Percentiles rank a stretch among this genome's conserved stretches.
These are phyloP conservation scores for Cystofilobasidium macerans DNA, from an alignment of 768 basidiomycete species.

Conservation along the genomic window DNA sequence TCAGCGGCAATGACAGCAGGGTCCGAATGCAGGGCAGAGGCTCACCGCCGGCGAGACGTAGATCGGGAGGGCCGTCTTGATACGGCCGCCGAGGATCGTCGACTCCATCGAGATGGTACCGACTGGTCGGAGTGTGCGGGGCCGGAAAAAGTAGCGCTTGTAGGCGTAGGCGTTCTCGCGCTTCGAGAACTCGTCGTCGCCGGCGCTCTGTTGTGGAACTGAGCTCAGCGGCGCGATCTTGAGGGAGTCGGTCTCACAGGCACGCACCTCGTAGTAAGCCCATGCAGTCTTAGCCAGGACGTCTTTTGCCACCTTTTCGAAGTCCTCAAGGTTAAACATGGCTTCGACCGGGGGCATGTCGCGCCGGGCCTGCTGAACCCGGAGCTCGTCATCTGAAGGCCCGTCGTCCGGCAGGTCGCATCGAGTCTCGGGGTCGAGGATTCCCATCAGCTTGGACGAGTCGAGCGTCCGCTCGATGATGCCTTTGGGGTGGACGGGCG, in stretches of 20 bases:
- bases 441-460: conserved; percentile 33
- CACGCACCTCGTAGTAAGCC: conserved; percentile 38
- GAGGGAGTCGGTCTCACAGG: background rate
- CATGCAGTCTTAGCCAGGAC: conserved; percentile 39
- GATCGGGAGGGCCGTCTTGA: conserved; percentile 49
- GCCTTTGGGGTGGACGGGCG: conserved; percentile 39
- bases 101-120: conserved; percentile 24
- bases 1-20: too few species aligned
- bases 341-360: conserved; percentile 34
- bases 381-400: conserved; percentile 36
- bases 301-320: conserved; percentile 37
- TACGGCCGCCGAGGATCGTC: conserved; percentile 12
- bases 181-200: conserved; percentile 17
- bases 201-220: conserved; percentile 14
- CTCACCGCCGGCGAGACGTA: conserved; percentile 71
- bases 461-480: conserved; percentile 36
- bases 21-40: conserved; percentile 30
- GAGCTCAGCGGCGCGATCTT: background rate
- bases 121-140: conserved; percentile 29
- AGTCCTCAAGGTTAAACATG: conserved; percentile 39
- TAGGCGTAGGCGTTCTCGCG: conserved; percentile 31
- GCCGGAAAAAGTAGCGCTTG: conserved; percentile 37
- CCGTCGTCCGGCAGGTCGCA: conserved; percentile 25
- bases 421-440: conserved; percentile 37
- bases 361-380: conserved; percentile 34